phyloP scores from a whole-genome alignment of 768 basidiomycete species.

The Mycena kentingensis region DNA sequence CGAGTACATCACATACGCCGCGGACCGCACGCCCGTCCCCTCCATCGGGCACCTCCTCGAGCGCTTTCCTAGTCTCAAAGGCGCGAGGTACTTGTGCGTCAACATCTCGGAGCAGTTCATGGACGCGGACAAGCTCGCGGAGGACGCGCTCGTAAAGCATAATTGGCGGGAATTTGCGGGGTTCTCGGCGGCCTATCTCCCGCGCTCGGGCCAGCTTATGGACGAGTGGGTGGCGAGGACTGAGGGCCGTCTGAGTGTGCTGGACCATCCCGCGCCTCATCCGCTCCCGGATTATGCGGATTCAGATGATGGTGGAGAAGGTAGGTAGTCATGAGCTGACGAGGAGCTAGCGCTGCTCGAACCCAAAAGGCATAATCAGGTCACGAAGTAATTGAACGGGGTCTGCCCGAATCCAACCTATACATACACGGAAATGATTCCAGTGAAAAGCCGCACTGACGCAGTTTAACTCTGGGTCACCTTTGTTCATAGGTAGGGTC shows the following conservation, averaged over 20 bases:
- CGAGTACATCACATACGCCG: conserved; percentile 5
- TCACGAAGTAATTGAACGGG: too few relatives aligned
- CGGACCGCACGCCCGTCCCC: conserved; percentile 3
- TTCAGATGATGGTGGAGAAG: too few relatives aligned
- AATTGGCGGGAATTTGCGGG: conserved; percentile 2
- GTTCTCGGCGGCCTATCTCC: conserved; percentile 5
- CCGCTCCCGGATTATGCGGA: not conserved
- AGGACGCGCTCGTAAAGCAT: not conserved
- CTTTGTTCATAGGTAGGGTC: too few relatives aligned
- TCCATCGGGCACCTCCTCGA: conserved; percentile 1
- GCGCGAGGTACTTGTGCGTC: not conserved
- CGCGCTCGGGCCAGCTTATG: conserved; percentile 2
- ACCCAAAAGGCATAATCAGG: too few relatives aligned
- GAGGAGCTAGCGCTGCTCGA: too few relatives aligned
- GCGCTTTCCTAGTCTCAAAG: not conserved
- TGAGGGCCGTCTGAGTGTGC: conserved; percentile 1
- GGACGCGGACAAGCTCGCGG: not conserved
- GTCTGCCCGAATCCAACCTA: too few relatives aligned
- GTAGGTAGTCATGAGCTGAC: too few relatives aligned
- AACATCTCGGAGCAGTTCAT: not conserved
- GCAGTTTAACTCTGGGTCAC: too few relatives aligned
- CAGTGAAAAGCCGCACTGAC: too few relatives aligned
- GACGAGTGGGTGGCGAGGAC: conserved; percentile 8
- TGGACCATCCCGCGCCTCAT: not conserved
- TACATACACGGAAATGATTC: too few relatives aligned